These are phyloP conservation scores for Myxozyma neotropica DNA, from an alignment of 805 yeast species.

Conservation along the genomic window DNA sequence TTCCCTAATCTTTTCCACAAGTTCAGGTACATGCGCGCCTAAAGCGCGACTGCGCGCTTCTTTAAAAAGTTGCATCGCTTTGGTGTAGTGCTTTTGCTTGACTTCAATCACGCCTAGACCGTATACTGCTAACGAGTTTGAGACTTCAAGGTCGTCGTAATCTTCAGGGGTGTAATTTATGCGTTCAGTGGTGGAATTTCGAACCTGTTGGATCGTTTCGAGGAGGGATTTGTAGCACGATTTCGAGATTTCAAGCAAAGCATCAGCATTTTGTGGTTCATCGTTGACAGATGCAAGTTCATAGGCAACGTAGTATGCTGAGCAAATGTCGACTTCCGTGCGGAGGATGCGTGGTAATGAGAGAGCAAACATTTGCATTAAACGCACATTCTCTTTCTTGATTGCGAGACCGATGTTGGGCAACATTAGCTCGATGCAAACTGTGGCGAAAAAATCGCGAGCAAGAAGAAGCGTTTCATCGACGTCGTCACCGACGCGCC, in stretches of 20 bases:
- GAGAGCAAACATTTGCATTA: constrained; percentile 7
- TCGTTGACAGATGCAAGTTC: constrained; percentile 8
- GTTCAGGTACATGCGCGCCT: constrained; percentile 63
- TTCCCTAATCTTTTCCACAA: constrained; percentile 63
- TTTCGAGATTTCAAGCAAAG: constrained; percentile 13
- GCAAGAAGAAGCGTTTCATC: constrained; percentile 24
- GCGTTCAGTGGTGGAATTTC: constrained; percentile 24
- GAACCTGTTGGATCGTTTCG: constrained; percentile 15
- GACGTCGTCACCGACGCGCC: constrained; percentile 9
- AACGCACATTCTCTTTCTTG: constrained; percentile 21
- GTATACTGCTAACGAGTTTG: constrained; percentile 77
- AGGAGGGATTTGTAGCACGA: constrained; percentile 18
- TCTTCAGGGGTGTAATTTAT: constrained; percentile 31
- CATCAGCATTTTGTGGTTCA: constrained; percentile 52
- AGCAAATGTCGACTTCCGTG: constrained; percentile 26
- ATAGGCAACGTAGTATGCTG: constrained; percentile 26
- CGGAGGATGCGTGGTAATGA: constrained; percentile 25
- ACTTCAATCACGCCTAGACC: constrained; percentile 79
- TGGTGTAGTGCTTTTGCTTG: constrained; percentile 57
- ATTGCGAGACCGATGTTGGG: constrained; percentile 13
- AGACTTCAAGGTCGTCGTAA: constrained; percentile 51
- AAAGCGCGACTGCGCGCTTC: constrained; percentile 73
- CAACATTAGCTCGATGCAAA: constrained; percentile 8
- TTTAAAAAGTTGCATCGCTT: constrained; percentile 62
- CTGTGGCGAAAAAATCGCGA: constrained; percentile 24